phyloP scores from a whole-genome alignment of 306 rosid species.

The Malus orientalis region DNA sequence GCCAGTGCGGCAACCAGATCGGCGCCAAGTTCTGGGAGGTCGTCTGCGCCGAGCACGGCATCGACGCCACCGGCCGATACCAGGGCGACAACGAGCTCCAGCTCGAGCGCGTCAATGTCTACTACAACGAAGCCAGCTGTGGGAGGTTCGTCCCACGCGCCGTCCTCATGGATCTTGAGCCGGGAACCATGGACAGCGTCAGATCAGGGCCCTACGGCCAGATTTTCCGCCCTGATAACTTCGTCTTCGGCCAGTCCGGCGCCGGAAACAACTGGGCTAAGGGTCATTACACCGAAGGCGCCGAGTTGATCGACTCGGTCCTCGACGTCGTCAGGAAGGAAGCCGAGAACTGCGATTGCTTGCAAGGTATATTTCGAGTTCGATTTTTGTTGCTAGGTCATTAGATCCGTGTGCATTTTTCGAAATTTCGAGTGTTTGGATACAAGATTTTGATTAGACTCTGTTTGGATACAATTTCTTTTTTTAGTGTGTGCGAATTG shows the following conservation, averaged over 20 bases:
- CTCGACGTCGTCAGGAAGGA: slow-evolving; percentile 65
- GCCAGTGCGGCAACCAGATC: slow-evolving; percentile 69
- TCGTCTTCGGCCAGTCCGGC: slow-evolving; percentile 63
- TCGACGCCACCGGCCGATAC: slow-evolving; percentile 55
- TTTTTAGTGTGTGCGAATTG: not conserved
- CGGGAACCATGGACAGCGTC: slow-evolving; percentile 67
- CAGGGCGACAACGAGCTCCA: slow-evolving; percentile 50
- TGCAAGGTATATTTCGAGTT: slow-evolving; percentile 38
- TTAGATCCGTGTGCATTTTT: not conserved
- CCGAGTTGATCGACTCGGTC: slow-evolving; percentile 63
- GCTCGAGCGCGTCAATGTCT: slow-evolving; percentile 60
- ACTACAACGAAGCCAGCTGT: slow-evolving; percentile 67
- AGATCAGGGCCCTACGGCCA: slow-evolving; percentile 63
- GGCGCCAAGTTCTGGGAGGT: slow-evolving; percentile 76
- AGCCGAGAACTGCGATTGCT: slow-evolving; percentile 64
- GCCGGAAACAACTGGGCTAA: slow-evolving; percentile 73
- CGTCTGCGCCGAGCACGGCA: slow-evolving; percentile 61
- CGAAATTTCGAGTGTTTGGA: not conserved
- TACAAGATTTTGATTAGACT: not conserved
- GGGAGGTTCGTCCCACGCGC: slow-evolving; percentile 56
- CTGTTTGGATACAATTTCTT: not conserved
- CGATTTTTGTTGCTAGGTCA: not conserved
- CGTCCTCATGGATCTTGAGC: slow-evolving; percentile 65
- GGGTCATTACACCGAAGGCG: slow-evolving; percentile 66
- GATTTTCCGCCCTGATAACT: slow-evolving; percentile 59